phyloP scores from a whole-genome alignment of 208 protist genomes.

The Crithidia fasciculata region DNA sequence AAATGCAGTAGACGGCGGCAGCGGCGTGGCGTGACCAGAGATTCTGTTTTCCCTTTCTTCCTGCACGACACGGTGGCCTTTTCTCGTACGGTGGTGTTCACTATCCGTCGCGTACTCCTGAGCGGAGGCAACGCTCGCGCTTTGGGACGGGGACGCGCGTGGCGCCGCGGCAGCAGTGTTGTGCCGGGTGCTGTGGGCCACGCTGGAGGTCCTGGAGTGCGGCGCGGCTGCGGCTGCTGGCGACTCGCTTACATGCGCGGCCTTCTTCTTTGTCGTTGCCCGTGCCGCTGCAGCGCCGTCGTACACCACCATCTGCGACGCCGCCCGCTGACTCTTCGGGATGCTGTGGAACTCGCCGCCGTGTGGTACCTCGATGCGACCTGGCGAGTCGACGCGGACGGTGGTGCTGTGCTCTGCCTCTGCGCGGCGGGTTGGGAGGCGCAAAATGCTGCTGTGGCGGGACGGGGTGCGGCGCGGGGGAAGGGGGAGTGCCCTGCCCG shows the following conservation, averaged over 20 bases:
- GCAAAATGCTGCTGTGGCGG: slow-evolving; percentile 52
- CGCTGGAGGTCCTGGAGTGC: not conserved
- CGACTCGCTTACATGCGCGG: not conserved
- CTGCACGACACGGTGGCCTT: no score
- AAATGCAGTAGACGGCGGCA: not conserved
- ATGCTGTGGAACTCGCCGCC: slow-evolving; percentile 20
- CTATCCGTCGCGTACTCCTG: no score
- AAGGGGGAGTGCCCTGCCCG: slow-evolving; percentile 55
- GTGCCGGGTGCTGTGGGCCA: not conserved
- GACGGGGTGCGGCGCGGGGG: slow-evolving; percentile 59
- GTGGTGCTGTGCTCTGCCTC: slow-evolving; percentile 27
- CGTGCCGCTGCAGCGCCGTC: not conserved
- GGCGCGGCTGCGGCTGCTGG: not conserved
- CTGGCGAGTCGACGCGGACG: slow-evolving; percentile 9
- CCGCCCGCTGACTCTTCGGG: slow-evolving; percentile 8
- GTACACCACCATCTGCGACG: slow-evolving; percentile 37
- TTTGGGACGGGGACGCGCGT: not conserved
- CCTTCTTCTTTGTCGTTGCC: not conserved
- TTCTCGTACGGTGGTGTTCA: no score
- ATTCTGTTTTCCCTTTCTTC: no score
- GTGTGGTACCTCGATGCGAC: slow-evolving; percentile 15
- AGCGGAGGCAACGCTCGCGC: not conserved
- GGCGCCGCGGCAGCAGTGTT: not conserved
- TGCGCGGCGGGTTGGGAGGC: slow-evolving; percentile 61
- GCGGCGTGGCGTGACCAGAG: not conserved